These are phyloP conservation scores for Floccularia luteovirens DNA, from an alignment of 768 basidiomycete species.

Conservation along the genomic window DNA sequence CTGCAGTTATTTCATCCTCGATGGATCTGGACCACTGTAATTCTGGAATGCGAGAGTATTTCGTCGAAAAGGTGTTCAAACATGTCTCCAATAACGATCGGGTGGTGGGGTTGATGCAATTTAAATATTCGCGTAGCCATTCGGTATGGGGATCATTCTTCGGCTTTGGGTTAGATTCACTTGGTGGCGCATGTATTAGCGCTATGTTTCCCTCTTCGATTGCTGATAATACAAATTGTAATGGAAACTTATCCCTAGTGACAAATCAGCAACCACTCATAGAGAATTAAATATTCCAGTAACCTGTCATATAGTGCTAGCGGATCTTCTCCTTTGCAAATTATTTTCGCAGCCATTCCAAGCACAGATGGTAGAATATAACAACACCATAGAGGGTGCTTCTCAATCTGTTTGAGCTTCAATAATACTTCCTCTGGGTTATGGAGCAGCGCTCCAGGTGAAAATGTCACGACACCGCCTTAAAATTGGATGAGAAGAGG, in stretches of 20 bases:
- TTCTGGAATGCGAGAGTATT: slow-evolving; percentile 21
- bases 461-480: slow-evolving; percentile 76
- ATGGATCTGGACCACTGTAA: slow-evolving; percentile 27
- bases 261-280: slow-evolving; percentile 1
- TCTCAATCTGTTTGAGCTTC: slow-evolving; percentile 40
- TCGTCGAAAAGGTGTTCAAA: slow-evolving; percentile 26
- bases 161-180: slow-evolving; percentile 4
- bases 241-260: slow-evolving; percentile 30
- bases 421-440: slow-evolving; percentile 41
- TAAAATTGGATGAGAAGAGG: neutral
- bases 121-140: slow-evolving; percentile 34
- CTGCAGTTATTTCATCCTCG: slow-evolving; percentile 36
- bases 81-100: slow-evolving; percentile 36
- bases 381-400: slow-evolving; percentile 62
- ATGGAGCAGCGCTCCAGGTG: slow-evolving; percentile 48
- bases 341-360: slow-evolving; percentile 41
- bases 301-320: slow-evolving; percentile 31
- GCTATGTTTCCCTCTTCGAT: slow-evolving; percentile 55
- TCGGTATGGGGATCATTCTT: slow-evolving; percentile 10
- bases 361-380: slow-evolving; percentile 62
- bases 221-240: slow-evolving; percentile 31
- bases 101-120: slow-evolving; percentile 20
- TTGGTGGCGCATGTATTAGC: slow-evolving; percentile 40
- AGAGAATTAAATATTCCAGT: slow-evolving; percentile 9
- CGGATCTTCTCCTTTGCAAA: slow-evolving; percentile 30